Percentiles rank a stretch among this genome's conserved stretches.
Conservation (phyloP, 192 early-diverging fungal genomes). For the Rhizoclosmatium globosum region DNA sequence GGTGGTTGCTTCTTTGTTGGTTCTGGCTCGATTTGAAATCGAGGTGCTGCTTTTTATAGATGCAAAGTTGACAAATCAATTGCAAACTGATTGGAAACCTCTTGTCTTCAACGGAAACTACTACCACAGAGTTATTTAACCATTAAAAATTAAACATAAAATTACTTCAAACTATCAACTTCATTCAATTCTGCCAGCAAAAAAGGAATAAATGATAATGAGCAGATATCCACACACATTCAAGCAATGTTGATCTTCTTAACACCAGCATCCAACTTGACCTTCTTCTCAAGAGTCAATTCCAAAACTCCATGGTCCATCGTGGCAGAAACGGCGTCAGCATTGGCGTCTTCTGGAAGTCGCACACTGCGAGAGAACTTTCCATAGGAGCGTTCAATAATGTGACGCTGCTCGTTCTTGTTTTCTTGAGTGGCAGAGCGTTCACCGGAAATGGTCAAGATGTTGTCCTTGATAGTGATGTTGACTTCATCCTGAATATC, state of each 20-base stretch:
- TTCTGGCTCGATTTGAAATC: no score
- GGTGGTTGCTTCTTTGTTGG: no score
- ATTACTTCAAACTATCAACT: no score
- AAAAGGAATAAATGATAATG: no score
- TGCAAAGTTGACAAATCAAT: no score
- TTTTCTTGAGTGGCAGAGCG: conserved; percentile 43
- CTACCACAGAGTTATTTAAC: no score
- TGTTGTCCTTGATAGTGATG: conserved; percentile 38
- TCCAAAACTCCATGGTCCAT: conserved; percentile 54
- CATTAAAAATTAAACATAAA: no score
- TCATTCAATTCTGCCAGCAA: no score
- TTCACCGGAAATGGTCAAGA: conserved; percentile 50
- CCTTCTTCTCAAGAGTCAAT: conserved; percentile 48
- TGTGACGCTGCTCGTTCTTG: conserved; percentile 40
- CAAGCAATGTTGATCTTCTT: conserved; percentile 26
- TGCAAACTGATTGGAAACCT: no score
- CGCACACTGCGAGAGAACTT: conserved; percentile 43
- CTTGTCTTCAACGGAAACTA: no score
- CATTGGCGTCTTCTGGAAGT: conserved; percentile 48
- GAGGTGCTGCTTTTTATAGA: no score
- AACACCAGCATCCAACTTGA: conserved; percentile 2
- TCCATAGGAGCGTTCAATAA: conserved; percentile 50
- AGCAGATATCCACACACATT: neutral
- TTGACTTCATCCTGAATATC: conserved; percentile 40
- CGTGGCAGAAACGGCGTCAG: conserved; percentile 39